Conservation (phyloP, 176 grass and related monocot species). For the Tillandsia leiboldiana region DNA sequence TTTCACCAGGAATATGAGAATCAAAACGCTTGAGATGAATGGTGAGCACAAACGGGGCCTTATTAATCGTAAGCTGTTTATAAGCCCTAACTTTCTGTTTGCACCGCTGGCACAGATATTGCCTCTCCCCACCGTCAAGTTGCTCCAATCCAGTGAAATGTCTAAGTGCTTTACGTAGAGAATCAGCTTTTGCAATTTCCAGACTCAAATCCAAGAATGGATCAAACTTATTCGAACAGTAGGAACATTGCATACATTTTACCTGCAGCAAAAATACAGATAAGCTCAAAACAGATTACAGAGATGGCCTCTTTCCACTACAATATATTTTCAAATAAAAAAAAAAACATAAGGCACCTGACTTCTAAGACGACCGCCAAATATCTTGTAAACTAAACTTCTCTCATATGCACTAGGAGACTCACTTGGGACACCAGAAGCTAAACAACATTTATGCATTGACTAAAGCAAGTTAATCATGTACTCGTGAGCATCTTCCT, state of each 20-base stretch:
- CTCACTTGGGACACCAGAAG: conserved; percentile 72
- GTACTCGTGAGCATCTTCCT: conserved; percentile 95
- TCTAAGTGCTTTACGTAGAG: conserved; percentile 56
- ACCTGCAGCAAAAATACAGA: conserved; percentile 44
- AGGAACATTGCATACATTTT: conserved; percentile 68
- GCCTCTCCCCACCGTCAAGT: conserved; percentile 66
- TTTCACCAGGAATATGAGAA: conserved; percentile 66
- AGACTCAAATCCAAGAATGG: conserved; percentile 97
- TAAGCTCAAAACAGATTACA: not conserved
- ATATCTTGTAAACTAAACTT: conserved; percentile 96
- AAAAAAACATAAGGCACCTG: conserved; percentile 30
- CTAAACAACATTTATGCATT: conserved; percentile 97
- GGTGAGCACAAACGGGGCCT: conserved; percentile 74
- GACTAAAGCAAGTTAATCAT: conserved; percentile 98
- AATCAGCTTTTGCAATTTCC: conserved; percentile 84
- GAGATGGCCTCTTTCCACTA: conserved; percentile 4
- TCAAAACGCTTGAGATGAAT: conserved; percentile 90
- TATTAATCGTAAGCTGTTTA: conserved; percentile 78
- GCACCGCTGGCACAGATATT: conserved; percentile 84
- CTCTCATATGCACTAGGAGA: conserved; percentile 88
- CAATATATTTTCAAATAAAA: not conserved
- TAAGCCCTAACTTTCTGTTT: conserved; percentile 86
- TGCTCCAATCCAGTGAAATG: conserved; percentile 75
- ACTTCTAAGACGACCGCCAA: conserved; percentile 83
- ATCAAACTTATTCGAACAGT: conserved; percentile 86